Conservation (phyloP, 2,329 filamentous ascomycete genomes). For the Lizonia empirigonia region DNA sequence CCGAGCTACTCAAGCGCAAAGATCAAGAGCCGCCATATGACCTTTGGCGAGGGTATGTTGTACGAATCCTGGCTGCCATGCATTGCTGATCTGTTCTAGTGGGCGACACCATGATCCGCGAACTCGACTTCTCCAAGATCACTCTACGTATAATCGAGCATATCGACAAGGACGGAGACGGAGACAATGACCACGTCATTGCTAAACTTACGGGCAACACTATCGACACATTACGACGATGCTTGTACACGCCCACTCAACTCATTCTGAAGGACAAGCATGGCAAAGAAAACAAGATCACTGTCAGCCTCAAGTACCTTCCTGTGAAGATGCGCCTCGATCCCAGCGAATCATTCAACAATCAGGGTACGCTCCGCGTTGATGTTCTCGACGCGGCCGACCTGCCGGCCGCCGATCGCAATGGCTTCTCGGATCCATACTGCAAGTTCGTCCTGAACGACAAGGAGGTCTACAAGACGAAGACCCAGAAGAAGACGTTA, state of each 20-base stretch:
- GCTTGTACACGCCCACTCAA: constrained; percentile 87
- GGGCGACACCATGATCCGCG: constrained; percentile 93
- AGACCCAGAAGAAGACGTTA: constrained; percentile 94
- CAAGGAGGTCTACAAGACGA: constrained; percentile 91
- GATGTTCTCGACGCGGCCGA: constrained; percentile 85
- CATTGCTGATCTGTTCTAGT: constrained; percentile 52
- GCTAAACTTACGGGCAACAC: constrained; percentile 86
- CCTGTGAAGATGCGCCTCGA: constrained; percentile 94
- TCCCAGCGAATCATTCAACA: constrained; percentile 96
- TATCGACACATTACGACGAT: constrained; percentile 83
- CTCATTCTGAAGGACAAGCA: constrained; percentile 80
- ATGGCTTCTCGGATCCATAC: constrained; percentile 96
- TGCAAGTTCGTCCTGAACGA: constrained; percentile 93
- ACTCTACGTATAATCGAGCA: constrained; percentile 87
- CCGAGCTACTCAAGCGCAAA: constrained; percentile 83
- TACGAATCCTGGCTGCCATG: not conserved
- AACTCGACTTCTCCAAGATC: constrained; percentile 94
- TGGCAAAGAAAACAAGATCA: constrained; percentile 77
- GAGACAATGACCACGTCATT: constrained; percentile 72
- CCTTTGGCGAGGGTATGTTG: constrained; percentile 76
- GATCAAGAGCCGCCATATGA: constrained; percentile 69
- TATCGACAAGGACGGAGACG: constrained; percentile 72
- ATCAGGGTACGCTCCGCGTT: constrained; percentile 94
- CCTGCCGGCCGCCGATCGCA: constrained; percentile 91
- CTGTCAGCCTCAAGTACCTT: constrained; percentile 91